These are phyloP conservation scores for Xanthoconium purpureum DNA, from an alignment of 768 basidiomycete genomes.

Conservation along the genomic window DNA sequence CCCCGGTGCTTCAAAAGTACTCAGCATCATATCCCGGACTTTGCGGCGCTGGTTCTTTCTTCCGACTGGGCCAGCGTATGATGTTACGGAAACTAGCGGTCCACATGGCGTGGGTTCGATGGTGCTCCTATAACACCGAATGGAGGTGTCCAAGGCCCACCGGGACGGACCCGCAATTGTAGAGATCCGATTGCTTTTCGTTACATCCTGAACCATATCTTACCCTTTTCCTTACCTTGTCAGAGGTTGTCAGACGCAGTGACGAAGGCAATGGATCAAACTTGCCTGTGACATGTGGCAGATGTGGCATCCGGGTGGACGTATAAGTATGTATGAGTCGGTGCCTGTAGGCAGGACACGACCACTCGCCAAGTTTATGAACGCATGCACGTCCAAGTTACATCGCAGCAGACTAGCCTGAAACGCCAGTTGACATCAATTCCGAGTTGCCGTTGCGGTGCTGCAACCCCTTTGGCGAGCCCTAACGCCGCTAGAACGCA, in stretches of 20 bases:
- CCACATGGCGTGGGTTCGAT: constrained; percentile 20
- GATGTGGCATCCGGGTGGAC: not conserved
- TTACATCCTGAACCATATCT: not conserved
- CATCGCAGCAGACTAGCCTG: constrained; percentile 12
- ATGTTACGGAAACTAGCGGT: constrained; percentile 21
- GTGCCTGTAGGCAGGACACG: not conserved
- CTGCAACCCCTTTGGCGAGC: not conserved
- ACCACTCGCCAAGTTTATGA: not conserved
- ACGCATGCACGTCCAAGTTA: constrained; percentile 1
- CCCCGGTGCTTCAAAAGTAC: constrained; percentile 8
- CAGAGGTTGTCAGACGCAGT: not conserved
- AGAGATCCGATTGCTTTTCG: constrained; percentile 5
- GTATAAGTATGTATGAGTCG: not conserved
- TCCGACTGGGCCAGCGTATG: not conserved
- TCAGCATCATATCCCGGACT: constrained; percentile 25
- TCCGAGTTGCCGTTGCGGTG: not conserved
- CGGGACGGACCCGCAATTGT: constrained; percentile 16
- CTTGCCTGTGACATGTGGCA: constrained; percentile 7
- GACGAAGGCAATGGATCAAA: not conserved
- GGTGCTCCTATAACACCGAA: constrained; percentile 3
- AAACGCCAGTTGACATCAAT: constrained; percentile 18
- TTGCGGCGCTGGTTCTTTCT: constrained; percentile 18
- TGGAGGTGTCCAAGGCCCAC: not conserved
- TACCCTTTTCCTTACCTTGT: not conserved
- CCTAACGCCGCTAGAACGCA: constrained; percentile 20